These are phyloP conservation scores for Otatea glauca DNA, from an alignment of 176 grass and related monocot species.

Conservation along the genomic window DNA sequence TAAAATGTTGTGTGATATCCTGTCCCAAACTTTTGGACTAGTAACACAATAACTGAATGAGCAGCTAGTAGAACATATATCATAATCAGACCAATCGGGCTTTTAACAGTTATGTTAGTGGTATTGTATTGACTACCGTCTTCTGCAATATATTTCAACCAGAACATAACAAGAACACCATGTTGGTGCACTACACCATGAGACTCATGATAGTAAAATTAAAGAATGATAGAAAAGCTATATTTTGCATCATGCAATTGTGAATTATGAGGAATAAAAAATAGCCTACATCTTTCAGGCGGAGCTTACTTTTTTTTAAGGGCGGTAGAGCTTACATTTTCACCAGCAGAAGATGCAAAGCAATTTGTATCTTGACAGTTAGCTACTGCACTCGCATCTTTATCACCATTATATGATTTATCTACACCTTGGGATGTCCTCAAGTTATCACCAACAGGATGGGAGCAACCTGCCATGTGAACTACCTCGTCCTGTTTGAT, in stretches of 20 bases:
- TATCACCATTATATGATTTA: constrained; percentile 49
- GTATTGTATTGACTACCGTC: not conserved
- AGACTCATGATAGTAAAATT: constrained; percentile 36
- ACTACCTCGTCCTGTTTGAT: constrained; percentile 64
- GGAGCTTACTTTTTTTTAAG: constrained; percentile 38
- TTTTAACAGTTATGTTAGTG: constrained; percentile 7
- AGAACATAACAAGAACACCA: constrained; percentile 30
- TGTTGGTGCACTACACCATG: not conserved
- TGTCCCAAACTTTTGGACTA: constrained; percentile 24
- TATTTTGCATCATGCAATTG: not conserved
- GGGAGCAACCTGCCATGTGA: constrained; percentile 32
- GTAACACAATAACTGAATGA: constrained; percentile 6
- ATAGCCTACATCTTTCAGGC: constrained; percentile 18
- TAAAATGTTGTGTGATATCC: constrained; percentile 11
- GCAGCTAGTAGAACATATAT: not conserved
- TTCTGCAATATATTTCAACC: not conserved
- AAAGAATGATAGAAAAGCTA: constrained; percentile 15
- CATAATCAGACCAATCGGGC: not conserved
- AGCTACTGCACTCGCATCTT: constrained; percentile 40
- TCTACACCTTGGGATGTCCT: constrained; percentile 28
- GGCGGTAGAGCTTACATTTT: constrained; percentile 51
- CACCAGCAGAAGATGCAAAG: constrained; percentile 53
- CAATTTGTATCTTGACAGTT: constrained; percentile 48
- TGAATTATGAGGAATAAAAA: constrained; percentile 34
- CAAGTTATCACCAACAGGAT: constrained; percentile 39